Percentiles rank a stretch among this genome's conserved stretches.
Evolutionary conservation across 495 filamentous ascomycete genomes (phyloP).

Genomic region (Xylaria palmicola): DNA sequence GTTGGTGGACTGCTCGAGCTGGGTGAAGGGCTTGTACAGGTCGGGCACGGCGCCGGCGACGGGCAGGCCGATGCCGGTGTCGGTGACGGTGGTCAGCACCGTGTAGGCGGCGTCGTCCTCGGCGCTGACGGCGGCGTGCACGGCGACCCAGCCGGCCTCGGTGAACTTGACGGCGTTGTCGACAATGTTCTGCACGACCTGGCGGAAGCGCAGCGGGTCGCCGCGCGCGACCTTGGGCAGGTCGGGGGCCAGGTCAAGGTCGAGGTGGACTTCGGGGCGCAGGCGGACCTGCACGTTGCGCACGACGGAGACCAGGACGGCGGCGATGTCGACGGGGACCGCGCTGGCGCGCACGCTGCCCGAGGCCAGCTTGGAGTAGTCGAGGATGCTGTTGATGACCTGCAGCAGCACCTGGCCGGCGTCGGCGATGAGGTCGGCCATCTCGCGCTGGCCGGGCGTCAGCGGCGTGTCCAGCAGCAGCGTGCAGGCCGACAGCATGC

Average conservation of each 20-base stretch:
- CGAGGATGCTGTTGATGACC: slow-evolving; percentile 54
- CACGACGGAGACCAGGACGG: slow-evolving; percentile 53
- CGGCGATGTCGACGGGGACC: slow-evolving; percentile 42
- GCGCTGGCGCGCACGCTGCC: slow-evolving; percentile 46
- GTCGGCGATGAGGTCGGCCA: slow-evolving; percentile 47
- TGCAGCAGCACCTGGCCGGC: slow-evolving; percentile 47
- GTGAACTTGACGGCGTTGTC: slow-evolving; percentile 52
- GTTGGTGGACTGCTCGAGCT: slow-evolving; percentile 71
- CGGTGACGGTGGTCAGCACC: slow-evolving; percentile 62
- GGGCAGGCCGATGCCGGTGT: slow-evolving; percentile 76
- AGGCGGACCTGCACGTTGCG: slow-evolving; percentile 43
- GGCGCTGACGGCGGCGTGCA: slow-evolving; percentile 33
- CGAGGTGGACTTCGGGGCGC: slow-evolving; percentile 34
- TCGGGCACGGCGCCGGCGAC: slow-evolving; percentile 54
- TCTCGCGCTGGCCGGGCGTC: slow-evolving; percentile 41
- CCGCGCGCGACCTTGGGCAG: slow-evolving; percentile 43
- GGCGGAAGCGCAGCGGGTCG: slow-evolving; percentile 49
- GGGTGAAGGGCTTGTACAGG: slow-evolving; percentile 80
- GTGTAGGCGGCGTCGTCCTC: slow-evolving; percentile 42
- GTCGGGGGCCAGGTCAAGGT: slow-evolving; percentile 37
- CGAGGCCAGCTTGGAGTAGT: slow-evolving; percentile 50
- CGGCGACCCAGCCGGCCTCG: slow-evolving; percentile 40
- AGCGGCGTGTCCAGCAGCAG: slow-evolving; percentile 45
- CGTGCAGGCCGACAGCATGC: slow-evolving; percentile 48
- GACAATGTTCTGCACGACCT: slow-evolving; percentile 49